Evolutionary conservation across 106 monocot species (phyloP), one percentile per base, ranked within the genome.

Genomic region (Ottelia alismoides): DNA sequence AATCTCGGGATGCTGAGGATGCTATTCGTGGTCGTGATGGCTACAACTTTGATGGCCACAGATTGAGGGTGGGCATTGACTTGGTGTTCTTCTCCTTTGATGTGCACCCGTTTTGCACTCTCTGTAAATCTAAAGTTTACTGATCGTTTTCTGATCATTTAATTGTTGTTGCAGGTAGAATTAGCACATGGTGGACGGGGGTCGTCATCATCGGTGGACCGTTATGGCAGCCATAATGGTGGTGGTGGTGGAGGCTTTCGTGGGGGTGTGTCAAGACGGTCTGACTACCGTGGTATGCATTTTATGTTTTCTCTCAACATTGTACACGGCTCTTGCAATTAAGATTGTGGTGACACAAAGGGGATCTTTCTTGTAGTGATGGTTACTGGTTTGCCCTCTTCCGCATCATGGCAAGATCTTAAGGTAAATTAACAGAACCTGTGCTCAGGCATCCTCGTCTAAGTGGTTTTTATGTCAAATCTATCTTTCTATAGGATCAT

Each of bases 391-490:
- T 65, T 93, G 30, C 92, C 92, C 56, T 77, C 83, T 24, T 83
- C 87, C 60, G 87, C 92, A 26, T 93, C 92, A 18, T 93, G 92
- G 92, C 92, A 93, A 81, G 92, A 93, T 40, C 57, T 93, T 46
- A 93, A 93, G 77, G 92, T 83, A 61, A 20, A 17, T n/a, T 70
- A 10, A n/a, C 20, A 48, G n/a, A n/a, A n/a, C n/a, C n/a, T n/a
- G n/a, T n/a, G n/a, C n/a, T n/a, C n/a, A n/a, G n/a, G n/a, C n/a
- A n/a, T n/a, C n/a, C n/a, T n/a, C n/a, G n/a, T n/a, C n/a, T n/a
- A n/a, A n/a, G n/a, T n/a, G n/a, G n/a, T n/a, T n/a, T n/a, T n/a
- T n/a, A n/a, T 30, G 14, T 48, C 6, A 25, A 49, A 0, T 28
- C 17, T 30, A 26, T 47, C 52, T 47, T 20, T 28, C 30, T 56